Conservation (phyloP, 78 protist species). For the Dictyostelium brefeldianum region DNA sequence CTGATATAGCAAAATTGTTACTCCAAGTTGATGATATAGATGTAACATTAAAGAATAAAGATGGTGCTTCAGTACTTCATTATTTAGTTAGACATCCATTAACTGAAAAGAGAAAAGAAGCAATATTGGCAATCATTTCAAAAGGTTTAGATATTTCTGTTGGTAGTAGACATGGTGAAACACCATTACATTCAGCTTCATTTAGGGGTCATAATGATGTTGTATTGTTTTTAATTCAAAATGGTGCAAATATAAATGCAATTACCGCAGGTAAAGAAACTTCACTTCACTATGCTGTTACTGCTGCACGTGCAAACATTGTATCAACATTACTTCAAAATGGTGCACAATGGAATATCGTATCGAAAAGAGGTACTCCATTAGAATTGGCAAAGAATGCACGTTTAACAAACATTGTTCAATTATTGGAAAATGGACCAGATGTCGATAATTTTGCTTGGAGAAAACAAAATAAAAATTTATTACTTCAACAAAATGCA, state of each 20-base stretch:
- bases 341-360: slow-evolving; percentile 44
- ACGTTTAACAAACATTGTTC: slow-evolving; percentile 5
- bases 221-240: slow-evolving; percentile 18
- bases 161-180: slow-evolving; percentile 53
- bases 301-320: slow-evolving; percentile 14
- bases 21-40: slow-evolving; percentile 22
- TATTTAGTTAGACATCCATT: slow-evolving; percentile 65
- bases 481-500: slow-evolving; percentile 33
- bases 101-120: slow-evolving; percentile 74
- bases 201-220: slow-evolving; percentile 74
- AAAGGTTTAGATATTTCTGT: slow-evolving; percentile 46
- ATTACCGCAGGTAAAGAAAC: slow-evolving; percentile 63
- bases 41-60: slow-evolving; percentile 48
- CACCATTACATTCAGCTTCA: slow-evolving; percentile 75
- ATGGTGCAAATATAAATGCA: slow-evolving; percentile 63
- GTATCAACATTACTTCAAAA: slow-evolving; percentile 19
- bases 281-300: slow-evolving; percentile 68
- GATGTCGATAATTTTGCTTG: slow-evolving; percentile 26
- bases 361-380: slow-evolving; percentile 75
- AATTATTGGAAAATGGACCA: slow-evolving; percentile 55
- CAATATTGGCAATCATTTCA: not conserved
- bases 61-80: slow-evolving; percentile 68
- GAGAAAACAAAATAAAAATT: slow-evolving; percentile 38
- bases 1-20: slow-evolving; percentile 50
- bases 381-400: slow-evolving; percentile 43